Evolutionary conservation across 1,284 basidiomycete species (phyloP).

Genomic region (Agroathelia rolfsii): DNA sequence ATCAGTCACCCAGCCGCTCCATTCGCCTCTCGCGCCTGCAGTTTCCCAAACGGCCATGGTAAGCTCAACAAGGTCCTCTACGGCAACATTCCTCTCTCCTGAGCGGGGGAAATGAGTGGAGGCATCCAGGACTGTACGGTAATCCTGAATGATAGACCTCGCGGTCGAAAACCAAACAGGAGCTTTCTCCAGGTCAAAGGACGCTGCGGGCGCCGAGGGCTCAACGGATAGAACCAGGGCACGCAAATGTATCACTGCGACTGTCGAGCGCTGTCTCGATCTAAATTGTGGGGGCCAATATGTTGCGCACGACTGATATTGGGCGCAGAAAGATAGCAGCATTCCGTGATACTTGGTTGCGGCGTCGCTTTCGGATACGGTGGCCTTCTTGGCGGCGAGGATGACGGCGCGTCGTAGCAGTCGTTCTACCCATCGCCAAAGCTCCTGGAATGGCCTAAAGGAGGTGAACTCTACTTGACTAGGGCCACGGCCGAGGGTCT

Average conservation of each 20-base stretch:
- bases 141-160: conserved; percentile 56
- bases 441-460: conserved; percentile 56
- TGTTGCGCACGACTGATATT: conserved; percentile 45
- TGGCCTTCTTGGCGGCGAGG: conserved; percentile 39
- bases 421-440: conserved; percentile 74
- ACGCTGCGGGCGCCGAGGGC: conserved; percentile 14
- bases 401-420: conserved; percentile 61
- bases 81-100: conserved; percentile 70
- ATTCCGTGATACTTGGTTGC: conserved; percentile 46
- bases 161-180: conserved; percentile 57
- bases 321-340: no score
- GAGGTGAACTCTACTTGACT: conserved; percentile 31
- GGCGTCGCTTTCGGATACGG: conserved; percentile 27
- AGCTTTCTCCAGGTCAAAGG: conserved; percentile 20
- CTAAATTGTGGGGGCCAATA: conserved; percentile 73
- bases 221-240: conserved; percentile 50
- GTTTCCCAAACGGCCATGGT: conserved; percentile 78
- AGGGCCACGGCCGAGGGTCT: no score
- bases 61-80: conserved; percentile 79
- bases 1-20: conserved; percentile 65
- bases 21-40: conserved; percentile 46
- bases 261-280: conserved; percentile 58
- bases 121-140: conserved; percentile 52
- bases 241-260: conserved; percentile 63
- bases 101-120: conserved; percentile 78